Base-by-base conservation (phyloP, 306 rosid genomes). In the Dalbergia cultrata region DNA sequence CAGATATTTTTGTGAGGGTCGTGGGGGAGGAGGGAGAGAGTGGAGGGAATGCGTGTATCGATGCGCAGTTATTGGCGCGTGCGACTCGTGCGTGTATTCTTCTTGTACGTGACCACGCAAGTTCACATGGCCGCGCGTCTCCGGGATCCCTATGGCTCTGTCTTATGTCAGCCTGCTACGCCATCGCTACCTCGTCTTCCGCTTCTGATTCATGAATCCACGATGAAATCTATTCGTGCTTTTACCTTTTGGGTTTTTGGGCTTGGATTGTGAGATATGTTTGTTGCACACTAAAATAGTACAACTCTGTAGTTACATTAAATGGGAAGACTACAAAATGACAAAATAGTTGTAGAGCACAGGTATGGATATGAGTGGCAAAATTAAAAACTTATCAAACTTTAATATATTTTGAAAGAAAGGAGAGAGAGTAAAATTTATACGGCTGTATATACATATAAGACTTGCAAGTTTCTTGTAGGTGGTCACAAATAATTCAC, bases 1-100 rank as follows among this genome's bases (percentile, higher is more conserved):
- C 78, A 94, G 98, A 94, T 94, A 92, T 92, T 92, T 92, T 87
- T 68, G 47, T 52, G 69, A 41, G 78, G 74, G 76, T 71, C 14
- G 59, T 79, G 76, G 4, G 19, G 56, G 3, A 1, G 22, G 33
- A 21, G 34, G 8, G 62, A 33, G 44, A 50, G 65, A 16, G 39
- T 7, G 61, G n/a, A 2, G 9, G 52, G 39, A 2, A 6, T 8
- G 45, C 45, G 3, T 35, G 5, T 7, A 37, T 37, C 7, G 41
- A 50, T 21, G 19, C 35, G 44, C 54, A 4, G 37, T 77, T 50
- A 9, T 45, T 73, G 86, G 84, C 84, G 84, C 84, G 86, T 86
- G 84, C 12, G 34, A 53, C 52, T 81, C 75, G 39, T 43, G 54
- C 39, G 67, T 21, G 22, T 59, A 3, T 35, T 75, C 35, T 73